These are phyloP conservation scores for Alternaria sp. DNA, from an alignment of 2,329 filamentous ascomycete species.

Conservation along the genomic window DNA sequence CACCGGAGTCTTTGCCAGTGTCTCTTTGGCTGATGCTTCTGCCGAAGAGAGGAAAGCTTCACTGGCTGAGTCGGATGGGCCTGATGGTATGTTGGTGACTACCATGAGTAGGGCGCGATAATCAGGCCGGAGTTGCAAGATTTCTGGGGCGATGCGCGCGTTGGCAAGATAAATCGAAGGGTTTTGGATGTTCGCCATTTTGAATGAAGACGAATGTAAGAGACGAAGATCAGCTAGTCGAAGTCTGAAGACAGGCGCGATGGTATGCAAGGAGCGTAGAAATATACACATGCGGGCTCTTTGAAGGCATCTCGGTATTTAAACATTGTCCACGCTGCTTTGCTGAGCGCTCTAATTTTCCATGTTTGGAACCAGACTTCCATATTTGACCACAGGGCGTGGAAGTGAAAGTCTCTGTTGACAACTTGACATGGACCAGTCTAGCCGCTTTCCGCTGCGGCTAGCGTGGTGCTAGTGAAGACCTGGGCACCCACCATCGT, in stretches of 20 bases:
- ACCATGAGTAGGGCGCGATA: conserved; percentile 48
- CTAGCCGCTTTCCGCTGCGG: neutral
- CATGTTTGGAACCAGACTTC: neutral
- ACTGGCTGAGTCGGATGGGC: conserved; percentile 40
- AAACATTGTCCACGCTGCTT: neutral
- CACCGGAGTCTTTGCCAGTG: conserved; percentile 22
- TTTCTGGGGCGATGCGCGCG: conserved; percentile 22
- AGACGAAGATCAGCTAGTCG: neutral
- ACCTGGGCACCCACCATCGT: neutral
- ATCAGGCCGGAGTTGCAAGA: conserved; percentile 47
- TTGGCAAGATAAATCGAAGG: conserved; percentile 4
- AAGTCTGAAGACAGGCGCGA: neutral
- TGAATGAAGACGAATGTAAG: neutral
- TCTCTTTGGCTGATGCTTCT: conserved; percentile 23
- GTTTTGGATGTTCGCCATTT: neutral
- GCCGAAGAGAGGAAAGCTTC: conserved; percentile 39
- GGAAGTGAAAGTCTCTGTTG: conserved; percentile 1
- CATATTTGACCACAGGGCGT: conserved; percentile 8
- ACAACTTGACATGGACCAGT: neutral
- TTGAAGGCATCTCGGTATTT: neutral
- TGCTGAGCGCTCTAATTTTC: neutral
- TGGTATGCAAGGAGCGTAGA: neutral
- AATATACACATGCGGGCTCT: neutral
- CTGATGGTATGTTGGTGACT: conserved; percentile 39
- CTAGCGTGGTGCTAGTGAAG: neutral